Percentiles rank a stretch among this genome's conserved stretches.
These are phyloP conservation scores for Ogataea parapolymorpha DNA, from an alignment of 805 yeast genomes.

Conservation along the genomic window DNA sequence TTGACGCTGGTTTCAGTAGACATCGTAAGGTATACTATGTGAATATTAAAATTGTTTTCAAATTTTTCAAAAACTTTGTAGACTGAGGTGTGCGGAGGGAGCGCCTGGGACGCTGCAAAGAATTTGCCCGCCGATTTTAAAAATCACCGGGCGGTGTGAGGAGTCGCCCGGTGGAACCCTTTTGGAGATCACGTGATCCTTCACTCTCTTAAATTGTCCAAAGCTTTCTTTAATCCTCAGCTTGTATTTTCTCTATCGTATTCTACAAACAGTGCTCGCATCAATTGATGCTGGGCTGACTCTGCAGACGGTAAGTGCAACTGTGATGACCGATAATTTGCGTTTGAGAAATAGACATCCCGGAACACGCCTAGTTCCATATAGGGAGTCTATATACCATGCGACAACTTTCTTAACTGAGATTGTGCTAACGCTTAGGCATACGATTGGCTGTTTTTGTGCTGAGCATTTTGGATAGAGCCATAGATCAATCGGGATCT, in stretches of 20 bases:
- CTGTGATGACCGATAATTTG: slow-evolving; percentile 35
- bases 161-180: slow-evolving; percentile 3
- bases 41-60: slow-evolving; percentile 14
- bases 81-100: slow-evolving; percentile 8
- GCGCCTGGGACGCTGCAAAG: not conserved
- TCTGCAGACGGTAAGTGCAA: slow-evolving; percentile 2
- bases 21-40: slow-evolving; percentile 35
- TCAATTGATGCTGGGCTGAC: too few relatives aligned
- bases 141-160: slow-evolving; percentile 4
- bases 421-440: slow-evolving; percentile 8
- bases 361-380: slow-evolving; percentile 35
- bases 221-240: not conserved
- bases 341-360: slow-evolving; percentile 32
- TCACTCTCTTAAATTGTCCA: not conserved
- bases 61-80: slow-evolving; percentile 13
- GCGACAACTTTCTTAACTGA: slow-evolving; percentile 33
- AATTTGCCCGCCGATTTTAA: not conserved
- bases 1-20: slow-evolving; percentile 58
- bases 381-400: slow-evolving; percentile 27
- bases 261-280: too few relatives aligned
- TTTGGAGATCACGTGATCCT: not conserved
- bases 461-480: not conserved
- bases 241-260: too few relatives aligned
- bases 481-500: not conserved
- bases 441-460: not conserved